phyloP scores from a whole-genome alignment of 176 grass and related monocot genomes.

The Pharus latifolius region DNA sequence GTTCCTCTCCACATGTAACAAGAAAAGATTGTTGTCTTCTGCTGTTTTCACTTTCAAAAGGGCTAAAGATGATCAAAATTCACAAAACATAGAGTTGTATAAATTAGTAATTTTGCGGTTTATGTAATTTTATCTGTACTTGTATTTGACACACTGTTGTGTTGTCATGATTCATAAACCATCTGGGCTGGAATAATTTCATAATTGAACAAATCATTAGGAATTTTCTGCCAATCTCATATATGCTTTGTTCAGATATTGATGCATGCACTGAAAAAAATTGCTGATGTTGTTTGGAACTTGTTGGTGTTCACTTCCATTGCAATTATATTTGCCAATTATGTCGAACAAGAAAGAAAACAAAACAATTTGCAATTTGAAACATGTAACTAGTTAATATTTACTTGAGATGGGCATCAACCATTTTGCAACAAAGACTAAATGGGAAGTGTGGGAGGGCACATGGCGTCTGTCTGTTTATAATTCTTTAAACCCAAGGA shows the following conservation, averaged over 20 bases:
- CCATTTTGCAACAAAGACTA: not conserved
- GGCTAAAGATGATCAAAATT: slow-evolving; percentile 23
- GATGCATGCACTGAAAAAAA: not conserved
- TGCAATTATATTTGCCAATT: not conserved
- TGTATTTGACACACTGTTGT: slow-evolving; percentile 13
- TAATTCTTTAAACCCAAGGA: too few species aligned
- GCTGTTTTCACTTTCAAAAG: slow-evolving; percentile 16
- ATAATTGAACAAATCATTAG: not conserved
- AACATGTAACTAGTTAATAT: too few species aligned
- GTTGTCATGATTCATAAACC: slow-evolving; percentile 12
- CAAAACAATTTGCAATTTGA: not conserved
- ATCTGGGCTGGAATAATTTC: slow-evolving; percentile 30
- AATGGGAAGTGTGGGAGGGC: not conserved
- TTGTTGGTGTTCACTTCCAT: not conserved
- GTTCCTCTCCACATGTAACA: slow-evolving; percentile 22
- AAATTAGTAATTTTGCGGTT: slow-evolving; percentile 23
- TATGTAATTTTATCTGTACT: slow-evolving; percentile 31
- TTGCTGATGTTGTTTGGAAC: not conserved
- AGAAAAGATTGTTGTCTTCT: slow-evolving; percentile 9
- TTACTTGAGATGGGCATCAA: not conserved
- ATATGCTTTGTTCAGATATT: not conserved
- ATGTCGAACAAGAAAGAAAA: not conserved
- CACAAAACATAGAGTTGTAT: slow-evolving; percentile 29
- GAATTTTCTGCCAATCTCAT: not conserved
- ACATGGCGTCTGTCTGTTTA: too few species aligned